Evolutionary conservation across 208 protist genomes (phyloP), one percentile per base, ranked within the genome.

Genomic region (Leptomonas pyrrhocoris): DNA sequence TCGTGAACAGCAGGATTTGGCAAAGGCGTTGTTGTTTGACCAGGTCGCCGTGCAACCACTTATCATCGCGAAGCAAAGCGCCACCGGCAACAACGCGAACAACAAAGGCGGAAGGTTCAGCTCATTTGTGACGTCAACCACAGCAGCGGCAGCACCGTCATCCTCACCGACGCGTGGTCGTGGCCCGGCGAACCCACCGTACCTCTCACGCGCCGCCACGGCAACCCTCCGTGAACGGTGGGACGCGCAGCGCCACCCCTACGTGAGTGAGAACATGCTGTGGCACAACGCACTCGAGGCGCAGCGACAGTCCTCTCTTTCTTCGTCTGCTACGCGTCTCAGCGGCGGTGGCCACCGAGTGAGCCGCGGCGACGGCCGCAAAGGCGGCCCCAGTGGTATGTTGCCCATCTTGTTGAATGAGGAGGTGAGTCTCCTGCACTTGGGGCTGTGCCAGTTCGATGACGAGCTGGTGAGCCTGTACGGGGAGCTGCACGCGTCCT

Each of bases 351-450:
- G 30, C 12, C 27, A 43, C 2, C 25, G 62, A 30, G 7, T 0
- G 4, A 19, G 49, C 27, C 59, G 59, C 6, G 59, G 54, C 13
- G 59, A 40, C 11, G 13, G 42, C 2, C 30, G 43, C 25, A 38
- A 30, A 23, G 49, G 50, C 9, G 49, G 31, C 1, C 12, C 2
- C 12, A 34, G 34, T 1, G 43, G 66, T 54, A 19, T 88, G 21
- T 54, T 93, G 21, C 82, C 79, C 9, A 77, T 81, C 23, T 31
- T 94, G 34, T 72, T 89, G 25, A 82, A 79, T 57, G 86, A 88
- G 59, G 77, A 94, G 53, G 84, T 94, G 50, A 94, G 89, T 76
- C 61, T 94, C 18, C 67, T 94, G 19, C 89, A 94, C 73, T 74
- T 94, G 43, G 89, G 84, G 9, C 77, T 94, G 7, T 94, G 89